Evolutionary conservation across 2,329 filamentous ascomycete genomes (phyloP), one percentile per base, ranked within the genome.

Genomic region (Arthrobotrys pseudoclavata): DNA sequence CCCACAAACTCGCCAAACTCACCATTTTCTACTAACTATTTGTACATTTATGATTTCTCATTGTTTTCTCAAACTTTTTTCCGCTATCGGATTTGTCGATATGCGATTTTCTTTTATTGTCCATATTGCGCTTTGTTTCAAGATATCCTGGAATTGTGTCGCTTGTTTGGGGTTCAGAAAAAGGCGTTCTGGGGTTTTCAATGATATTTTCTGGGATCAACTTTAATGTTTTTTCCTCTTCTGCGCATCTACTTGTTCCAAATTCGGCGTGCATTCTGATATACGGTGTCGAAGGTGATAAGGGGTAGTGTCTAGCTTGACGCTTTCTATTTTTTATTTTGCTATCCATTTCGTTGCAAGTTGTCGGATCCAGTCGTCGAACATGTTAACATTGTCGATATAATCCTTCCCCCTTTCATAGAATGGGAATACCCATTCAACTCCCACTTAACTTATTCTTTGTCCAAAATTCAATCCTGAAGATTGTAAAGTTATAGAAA

Each of bases 101-200:
- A 31, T 29, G 15, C 18, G 31, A 15, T 5, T 20, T 42, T 18
- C 9, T 10, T 42, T 52, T 18, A 42, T 66, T 64, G 26, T 31
- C 48, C 13, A 48, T 48, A 24, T 40, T 42, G 20, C 31, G 31
- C 55, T 55, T 57, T 63, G 13, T 57, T 45, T 57, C 48, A 66
- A 72, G 69, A 72, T 72, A 72, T 72, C 69, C 69, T 72, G 69
- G 69, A 71, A 64, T 72, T 53, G 60, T 53, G 57, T 72, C 55
- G n/a, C 26, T 64, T 48, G n/a, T 57, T 60, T 55, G 48, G 34
- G 45, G 53, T 64, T 63, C 47, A 63, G 61, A 67, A 70, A 62
- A 34, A 26, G 60, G 60, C 50, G 69, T 66, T 66, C 31, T 37
- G 60, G 69, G n/a, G 69, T 72, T 64, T 34, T 4, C 13, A 55